These are phyloP conservation scores for Trichocladium antarcticum DNA, from an alignment of 495 filamentous ascomycete species.

Conservation along the genomic window DNA sequence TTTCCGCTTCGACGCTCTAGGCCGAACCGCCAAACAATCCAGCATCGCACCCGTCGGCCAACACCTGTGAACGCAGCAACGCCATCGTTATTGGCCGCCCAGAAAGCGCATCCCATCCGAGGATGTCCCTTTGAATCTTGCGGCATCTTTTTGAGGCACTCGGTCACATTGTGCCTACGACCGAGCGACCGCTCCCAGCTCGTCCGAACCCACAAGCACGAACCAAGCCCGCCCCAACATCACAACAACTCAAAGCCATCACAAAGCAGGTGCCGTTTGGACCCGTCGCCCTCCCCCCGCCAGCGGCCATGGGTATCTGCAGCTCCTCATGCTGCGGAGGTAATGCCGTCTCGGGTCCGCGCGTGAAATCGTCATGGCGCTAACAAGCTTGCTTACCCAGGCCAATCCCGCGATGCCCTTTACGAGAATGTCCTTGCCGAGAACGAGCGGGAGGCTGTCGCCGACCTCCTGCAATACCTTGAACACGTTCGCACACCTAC, in stretches of 20 bases:
- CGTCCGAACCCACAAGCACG: neutral
- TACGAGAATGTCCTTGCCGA: conserved; percentile 95
- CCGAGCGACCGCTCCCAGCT: neutral
- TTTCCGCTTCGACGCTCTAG: neutral
- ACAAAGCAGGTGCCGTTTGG: conserved; percentile 6
- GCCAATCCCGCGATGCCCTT: conserved; percentile 79
- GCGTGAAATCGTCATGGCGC: neutral
- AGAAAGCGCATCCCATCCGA: conserved; percentile 3
- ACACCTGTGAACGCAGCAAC: conserved; percentile 5
- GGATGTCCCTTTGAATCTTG: conserved; percentile 15
- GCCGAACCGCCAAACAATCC: conserved; percentile 17
- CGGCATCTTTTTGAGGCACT: conserved; percentile 1
- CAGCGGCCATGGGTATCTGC: conserved; percentile 33
- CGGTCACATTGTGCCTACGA: conserved; percentile 3
- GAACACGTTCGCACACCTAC: conserved; percentile 62
- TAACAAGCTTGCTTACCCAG: conserved; percentile 39
- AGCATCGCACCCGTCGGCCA: conserved; percentile 4
- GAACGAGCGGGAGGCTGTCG: conserved; percentile 93
- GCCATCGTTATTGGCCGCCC: conserved; percentile 8
- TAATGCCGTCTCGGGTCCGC: conserved; percentile 6
- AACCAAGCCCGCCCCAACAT: conserved; percentile 2
- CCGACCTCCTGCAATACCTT: conserved; percentile 86
- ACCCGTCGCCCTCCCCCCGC: conserved; percentile 2
- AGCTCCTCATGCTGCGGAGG: conserved; percentile 34
- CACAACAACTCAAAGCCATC: conserved; percentile 2